These are phyloP conservation scores for Diaporthe velutina DNA, from an alignment of 2,329 filamentous ascomycete genomes.

Conservation along the genomic window DNA sequence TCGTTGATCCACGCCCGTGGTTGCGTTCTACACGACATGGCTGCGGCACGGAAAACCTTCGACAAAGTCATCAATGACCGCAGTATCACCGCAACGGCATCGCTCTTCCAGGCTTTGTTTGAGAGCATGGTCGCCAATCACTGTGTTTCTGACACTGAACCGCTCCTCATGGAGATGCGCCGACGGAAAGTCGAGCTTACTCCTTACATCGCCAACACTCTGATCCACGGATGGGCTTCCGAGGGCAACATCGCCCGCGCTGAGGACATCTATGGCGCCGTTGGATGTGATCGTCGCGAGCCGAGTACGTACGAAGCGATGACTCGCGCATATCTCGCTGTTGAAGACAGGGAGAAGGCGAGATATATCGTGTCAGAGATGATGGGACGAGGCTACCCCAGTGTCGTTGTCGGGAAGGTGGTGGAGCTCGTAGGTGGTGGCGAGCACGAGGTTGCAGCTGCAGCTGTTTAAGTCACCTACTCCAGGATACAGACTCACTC, in stretches of 20 bases:
- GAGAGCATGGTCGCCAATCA: constrained; percentile 98
- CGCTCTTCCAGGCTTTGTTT: constrained; percentile 95
- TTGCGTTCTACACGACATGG: constrained; percentile 92
- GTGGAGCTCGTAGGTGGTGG: constrained; percentile 84
- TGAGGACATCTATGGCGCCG: constrained; percentile 81
- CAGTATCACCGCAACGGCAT: constrained; percentile 80
- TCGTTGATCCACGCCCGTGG: constrained; percentile 96
- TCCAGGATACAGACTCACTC: not conserved
- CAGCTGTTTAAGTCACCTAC: constrained; percentile 41
- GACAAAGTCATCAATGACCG: constrained; percentile 80
- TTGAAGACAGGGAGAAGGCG: constrained; percentile 82
- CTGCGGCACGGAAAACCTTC: constrained; percentile 84
- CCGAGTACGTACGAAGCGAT: constrained; percentile 99
- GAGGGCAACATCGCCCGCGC: constrained; percentile 86
- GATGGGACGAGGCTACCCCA: constrained; percentile 88
- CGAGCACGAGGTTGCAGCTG: constrained; percentile 52
- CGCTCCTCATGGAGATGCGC: constrained; percentile 82
- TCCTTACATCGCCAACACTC: constrained; percentile 96
- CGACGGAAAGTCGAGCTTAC: constrained; percentile 84
- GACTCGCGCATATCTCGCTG: constrained; percentile 91
- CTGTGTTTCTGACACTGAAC: constrained; percentile 80
- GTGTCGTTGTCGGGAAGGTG: constrained; percentile 93
- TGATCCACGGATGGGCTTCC: constrained; percentile 96
- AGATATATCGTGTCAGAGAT: constrained; percentile 89
- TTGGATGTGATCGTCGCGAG: constrained; percentile 84